Conservation (phyloP, 768 basidiomycete species). For the Suillus placidus region DNA sequence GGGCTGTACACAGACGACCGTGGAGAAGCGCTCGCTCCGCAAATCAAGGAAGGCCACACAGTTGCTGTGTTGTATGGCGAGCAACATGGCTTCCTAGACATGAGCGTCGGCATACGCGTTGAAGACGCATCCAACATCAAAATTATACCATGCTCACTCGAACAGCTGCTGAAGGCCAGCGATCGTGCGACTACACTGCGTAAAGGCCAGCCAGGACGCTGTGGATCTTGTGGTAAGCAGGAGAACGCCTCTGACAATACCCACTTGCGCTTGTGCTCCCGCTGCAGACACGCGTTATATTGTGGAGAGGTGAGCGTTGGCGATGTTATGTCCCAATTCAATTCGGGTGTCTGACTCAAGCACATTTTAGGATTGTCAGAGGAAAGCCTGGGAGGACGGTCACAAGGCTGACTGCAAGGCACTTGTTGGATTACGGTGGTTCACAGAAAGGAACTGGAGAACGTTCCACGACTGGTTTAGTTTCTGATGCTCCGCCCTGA, state of each 20-base stretch:
- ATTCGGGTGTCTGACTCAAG: background rate
- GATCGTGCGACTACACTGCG: background rate
- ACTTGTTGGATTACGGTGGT: constrained; percentile 2
- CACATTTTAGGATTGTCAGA: constrained; percentile 1
- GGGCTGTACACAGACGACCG: constrained; percentile 27
- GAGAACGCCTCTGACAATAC: background rate
- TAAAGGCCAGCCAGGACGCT: background rate
- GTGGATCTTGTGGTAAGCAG: background rate
- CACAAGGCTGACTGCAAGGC: background rate
- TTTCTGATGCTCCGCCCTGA: background rate
- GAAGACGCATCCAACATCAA: constrained; percentile 7
- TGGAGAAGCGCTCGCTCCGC: background rate
- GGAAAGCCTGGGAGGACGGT: background rate
- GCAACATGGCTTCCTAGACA: constrained; percentile 12
- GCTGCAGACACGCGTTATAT: background rate
- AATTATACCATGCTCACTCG: constrained; percentile 1
- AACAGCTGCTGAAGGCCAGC: background rate
- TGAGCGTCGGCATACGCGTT: constrained; percentile 8
- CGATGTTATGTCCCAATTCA: background rate
- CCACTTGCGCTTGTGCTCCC: constrained; percentile 2
- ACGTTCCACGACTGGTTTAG: background rate
- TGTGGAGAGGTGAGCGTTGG: background rate
- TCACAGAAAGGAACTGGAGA: background rate
- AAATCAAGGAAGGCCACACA: constrained; percentile 7
- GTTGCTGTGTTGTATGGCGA: constrained; percentile 14